Evolutionary conservation across 73 alveolate genomes (phyloP).

Genomic region (Paramecium bursaria): DNA sequence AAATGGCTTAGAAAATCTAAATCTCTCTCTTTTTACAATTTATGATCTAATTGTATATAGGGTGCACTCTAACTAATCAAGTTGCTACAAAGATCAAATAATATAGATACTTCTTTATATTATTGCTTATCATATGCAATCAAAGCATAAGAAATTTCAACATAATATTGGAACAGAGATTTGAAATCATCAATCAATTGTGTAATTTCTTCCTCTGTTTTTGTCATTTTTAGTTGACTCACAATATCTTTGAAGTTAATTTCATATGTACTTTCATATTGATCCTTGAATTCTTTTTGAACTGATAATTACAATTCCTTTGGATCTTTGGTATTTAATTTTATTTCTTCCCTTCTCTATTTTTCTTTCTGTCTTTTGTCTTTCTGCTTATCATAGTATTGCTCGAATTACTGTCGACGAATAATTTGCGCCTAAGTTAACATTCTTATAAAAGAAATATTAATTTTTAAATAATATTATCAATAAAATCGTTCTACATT

Average conservation of each 20-base stretch:
- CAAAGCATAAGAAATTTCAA: conserved; percentile 59
- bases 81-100: conserved; percentile 16
- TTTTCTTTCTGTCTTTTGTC: not conserved
- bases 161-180: conserved; percentile 47
- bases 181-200: conserved; percentile 57
- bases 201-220: conserved; percentile 55
- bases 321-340: conserved; percentile 56
- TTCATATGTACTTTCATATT: conserved; percentile 55
- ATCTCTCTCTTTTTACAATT: conserved; percentile 57
- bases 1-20: conserved; percentile 54
- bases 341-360: conserved; percentile 44
- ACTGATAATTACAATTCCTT: conserved; percentile 62
- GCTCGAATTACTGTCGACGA: conserved; percentile 21
- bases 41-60: conserved; percentile 17
- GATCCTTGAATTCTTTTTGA: conserved; percentile 58
- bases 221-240: not conserved
- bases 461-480: too few species aligned
- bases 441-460: too few species aligned
- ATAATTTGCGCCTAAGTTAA: too few species aligned
- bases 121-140: conserved; percentile 64
- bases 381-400: not conserved
- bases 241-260: not conserved
- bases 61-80: conserved; percentile 64
- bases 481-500: too few species aligned
- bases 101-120: conserved; percentile 63